These are phyloP conservation scores for Trypanosoma mega DNA, from an alignment of 208 protist species.

Conservation along the genomic window DNA sequence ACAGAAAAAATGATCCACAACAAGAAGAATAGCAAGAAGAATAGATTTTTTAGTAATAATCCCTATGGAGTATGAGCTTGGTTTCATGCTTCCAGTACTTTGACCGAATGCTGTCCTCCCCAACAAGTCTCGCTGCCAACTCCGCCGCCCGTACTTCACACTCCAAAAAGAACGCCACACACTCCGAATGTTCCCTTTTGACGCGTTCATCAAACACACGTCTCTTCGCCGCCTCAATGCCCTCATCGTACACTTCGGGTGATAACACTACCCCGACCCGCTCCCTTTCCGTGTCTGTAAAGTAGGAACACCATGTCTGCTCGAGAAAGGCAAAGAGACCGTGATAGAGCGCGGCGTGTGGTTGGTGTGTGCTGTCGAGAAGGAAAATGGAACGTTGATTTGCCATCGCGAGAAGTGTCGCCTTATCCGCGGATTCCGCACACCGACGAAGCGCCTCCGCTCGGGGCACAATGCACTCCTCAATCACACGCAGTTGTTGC, in stretches of 20 bases:
- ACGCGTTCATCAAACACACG: too few species aligned
- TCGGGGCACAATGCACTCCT: slow-evolving; percentile 14
- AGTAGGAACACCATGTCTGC: slow-evolving; percentile 59
- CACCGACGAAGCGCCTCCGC: slow-evolving; percentile 18
- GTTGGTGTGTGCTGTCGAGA: slow-evolving; percentile 65
- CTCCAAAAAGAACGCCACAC: slow-evolving; percentile 32
- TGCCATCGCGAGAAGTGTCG: slow-evolving; percentile 22
- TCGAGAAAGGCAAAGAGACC: slow-evolving; percentile 45
- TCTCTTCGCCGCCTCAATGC: not conserved
- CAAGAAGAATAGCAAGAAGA: not conserved
- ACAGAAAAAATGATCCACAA: too few species aligned
- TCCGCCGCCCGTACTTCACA: slow-evolving; percentile 49
- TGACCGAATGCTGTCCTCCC: slow-evolving; percentile 50
- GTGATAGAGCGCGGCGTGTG: slow-evolving; percentile 51
- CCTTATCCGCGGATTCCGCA: slow-evolving; percentile 2
- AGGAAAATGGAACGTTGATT: slow-evolving; percentile 47
- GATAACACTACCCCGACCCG: slow-evolving; percentile 29
- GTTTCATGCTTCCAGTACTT: slow-evolving; percentile 80
- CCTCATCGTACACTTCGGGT: slow-evolving; percentile 34
- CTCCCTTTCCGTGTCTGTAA: slow-evolving; percentile 24
- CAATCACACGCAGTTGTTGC: slow-evolving; percentile 30
- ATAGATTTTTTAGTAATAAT: slow-evolving; percentile 33
- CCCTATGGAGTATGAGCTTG: slow-evolving; percentile 44
- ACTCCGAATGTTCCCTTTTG: too few species aligned
- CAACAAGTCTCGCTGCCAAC: slow-evolving; percentile 51